phyloP scores from a whole-genome alignment of 192 early-diverging fungal species.

The Gigaspora rosea region DNA sequence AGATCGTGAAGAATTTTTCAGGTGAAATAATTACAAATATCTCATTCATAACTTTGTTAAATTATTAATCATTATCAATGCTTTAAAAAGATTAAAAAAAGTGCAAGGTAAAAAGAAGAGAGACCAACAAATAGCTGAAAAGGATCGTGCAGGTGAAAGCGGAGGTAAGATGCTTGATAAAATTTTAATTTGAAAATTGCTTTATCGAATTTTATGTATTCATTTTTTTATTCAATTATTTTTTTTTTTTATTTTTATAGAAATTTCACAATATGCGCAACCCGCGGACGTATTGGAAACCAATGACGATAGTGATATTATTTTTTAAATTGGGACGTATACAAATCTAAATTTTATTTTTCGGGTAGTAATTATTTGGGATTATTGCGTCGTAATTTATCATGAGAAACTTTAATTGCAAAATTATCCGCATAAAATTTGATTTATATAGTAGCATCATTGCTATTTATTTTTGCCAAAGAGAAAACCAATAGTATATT shows the following conservation, averaged over 20 bases:
- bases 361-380: too few species aligned
- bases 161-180: constrained; percentile 31
- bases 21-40: constrained; percentile 39
- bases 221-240: neutral
- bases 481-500: too few species aligned
- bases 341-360: too few species aligned
- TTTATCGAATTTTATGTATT: neutral
- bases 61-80: neutral
- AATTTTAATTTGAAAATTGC: neutral
- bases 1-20: constrained; percentile 99
- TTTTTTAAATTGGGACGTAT: constrained; percentile 45
- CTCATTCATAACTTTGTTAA: neutral
- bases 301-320: constrained; percentile 57
- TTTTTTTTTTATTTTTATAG: neutral
- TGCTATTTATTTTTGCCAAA: too few species aligned
- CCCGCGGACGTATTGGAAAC: constrained; percentile 46
- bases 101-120: constrained; percentile 99
- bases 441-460: too few species aligned
- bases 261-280: constrained; percentile 13
- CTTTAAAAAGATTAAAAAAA: constrained; percentile 80
- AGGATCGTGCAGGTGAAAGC: constrained; percentile 49
- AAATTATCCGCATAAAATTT: too few species aligned
- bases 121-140: constrained; percentile 60
- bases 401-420: too few species aligned
- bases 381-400: too few species aligned